Conservation (phyloP, 345 rosid genomes). For the Triadica sebifera region DNA sequence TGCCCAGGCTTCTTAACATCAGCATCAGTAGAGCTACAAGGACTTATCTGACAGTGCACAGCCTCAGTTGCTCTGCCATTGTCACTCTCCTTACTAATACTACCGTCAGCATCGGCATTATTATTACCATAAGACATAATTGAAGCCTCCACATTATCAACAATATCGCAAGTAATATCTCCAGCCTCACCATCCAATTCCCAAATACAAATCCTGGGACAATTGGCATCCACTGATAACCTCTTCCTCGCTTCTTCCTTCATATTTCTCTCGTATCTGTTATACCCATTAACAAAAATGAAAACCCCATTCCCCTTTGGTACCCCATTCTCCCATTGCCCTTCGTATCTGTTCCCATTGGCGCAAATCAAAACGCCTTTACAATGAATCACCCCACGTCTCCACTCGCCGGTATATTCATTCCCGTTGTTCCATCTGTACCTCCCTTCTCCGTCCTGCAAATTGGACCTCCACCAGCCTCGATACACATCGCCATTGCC, state of each 20-base stretch:
- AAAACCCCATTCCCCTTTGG: constrained; percentile 63
- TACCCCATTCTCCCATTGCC: constrained; percentile 63
- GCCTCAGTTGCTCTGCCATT: constrained; percentile 7
- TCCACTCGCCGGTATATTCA: constrained; percentile 61
- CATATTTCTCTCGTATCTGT: constrained; percentile 19
- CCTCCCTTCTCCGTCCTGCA: constrained; percentile 64
- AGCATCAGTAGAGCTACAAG: constrained; percentile 30
- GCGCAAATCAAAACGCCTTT: constrained; percentile 53
- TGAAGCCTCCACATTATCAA: constrained; percentile 74
- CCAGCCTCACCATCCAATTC: constrained; percentile 52
- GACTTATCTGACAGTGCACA: constrained; percentile 7
- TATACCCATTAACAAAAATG: constrained; percentile 33
- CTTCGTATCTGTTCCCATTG: constrained; percentile 57
- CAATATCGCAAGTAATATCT: constrained; percentile 93
- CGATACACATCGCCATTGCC: constrained; percentile 56
- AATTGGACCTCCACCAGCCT: constrained; percentile 56
- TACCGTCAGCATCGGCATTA: constrained; percentile 40
- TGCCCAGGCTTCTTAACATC: constrained; percentile 64
- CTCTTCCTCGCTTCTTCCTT: constrained; percentile 21
- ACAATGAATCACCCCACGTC: constrained; percentile 51
- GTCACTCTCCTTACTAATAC: constrained; percentile 6
- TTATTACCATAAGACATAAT: constrained; percentile 39
- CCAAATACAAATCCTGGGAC: constrained; percentile 70
- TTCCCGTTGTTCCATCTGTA: constrained; percentile 67
- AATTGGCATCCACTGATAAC: constrained; percentile 31